Evolutionary conservation across 257 asterid genomes (phyloP), one percentile per base, ranked within the genome.

Genomic region (Scutellaria minor): DNA sequence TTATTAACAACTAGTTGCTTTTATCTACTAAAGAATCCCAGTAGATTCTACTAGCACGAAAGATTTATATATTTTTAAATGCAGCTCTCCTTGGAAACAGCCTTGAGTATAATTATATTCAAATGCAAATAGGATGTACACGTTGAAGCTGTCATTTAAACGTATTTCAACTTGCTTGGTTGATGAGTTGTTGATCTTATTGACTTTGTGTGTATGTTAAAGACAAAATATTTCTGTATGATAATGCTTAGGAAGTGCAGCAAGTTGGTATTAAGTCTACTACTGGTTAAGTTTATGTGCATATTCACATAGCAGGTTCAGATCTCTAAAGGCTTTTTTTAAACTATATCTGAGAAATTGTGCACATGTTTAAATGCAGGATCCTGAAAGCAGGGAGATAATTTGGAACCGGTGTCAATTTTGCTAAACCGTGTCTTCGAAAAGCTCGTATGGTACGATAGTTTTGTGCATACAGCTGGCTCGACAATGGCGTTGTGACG

Each of bases 1-100:
- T 56, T 50, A 69, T n/a, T 66, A 66, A 56, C 56, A n/a, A 18
- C 68, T 42, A 72, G 74, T 77, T 75, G 83, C 54, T 68, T 39
- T 83, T 64, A 59, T 73, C 62, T 47, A 56, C 44, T 68, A 20
- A 37, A 73, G 63, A 70, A 75, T 83, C 77, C 74, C 68, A 70
- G 61, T 75, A 76, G 78, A 74, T 66, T 68, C 40, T 51, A 47
- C 67, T 18, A 70, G 68, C 75, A 3, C 6, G 41, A 12, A 51
- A 37, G 18, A n/a, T 44, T 40, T 66, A 45, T 66, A 45, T 22
- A 50, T 22, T 42, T 41, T 14, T 40, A 46, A 68, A 63, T 50
- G 59, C 71, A 40, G 52, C 66, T 68, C 22, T 52, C 20, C 37
- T 31, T 75, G 53, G 47, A 18, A 12, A 56, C 37, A 31, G 37